A percentile compares a stretch with the other conserved stretches of the same genome.
Evolutionary conservation across 139 green algal genomes (phyloP).

Genomic region (Parachlorella kessleri): DNA sequence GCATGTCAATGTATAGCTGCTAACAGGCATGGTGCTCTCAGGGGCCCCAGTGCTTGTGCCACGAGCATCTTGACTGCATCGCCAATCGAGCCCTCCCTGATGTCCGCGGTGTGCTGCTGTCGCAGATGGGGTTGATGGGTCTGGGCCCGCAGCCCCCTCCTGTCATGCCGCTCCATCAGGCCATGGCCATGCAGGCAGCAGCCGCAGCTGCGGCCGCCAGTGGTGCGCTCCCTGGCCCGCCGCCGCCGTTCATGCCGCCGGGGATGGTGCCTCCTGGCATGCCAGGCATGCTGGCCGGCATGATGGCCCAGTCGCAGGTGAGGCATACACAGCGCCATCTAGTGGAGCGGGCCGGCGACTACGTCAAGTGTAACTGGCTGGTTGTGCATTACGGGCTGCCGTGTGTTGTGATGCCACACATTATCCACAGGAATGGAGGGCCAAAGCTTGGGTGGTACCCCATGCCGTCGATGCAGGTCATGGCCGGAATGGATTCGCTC

Average conservation of each 20-base stretch:
- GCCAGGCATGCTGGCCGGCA: not conserved
- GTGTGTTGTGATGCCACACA: conserved; percentile 1
- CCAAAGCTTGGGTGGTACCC: too few relatives aligned
- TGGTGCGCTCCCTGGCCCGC: conserved; percentile 8
- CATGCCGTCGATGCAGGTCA: not conserved
- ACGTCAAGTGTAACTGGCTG: too few relatives aligned
- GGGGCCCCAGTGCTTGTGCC: too few relatives aligned
- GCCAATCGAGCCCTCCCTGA: too few relatives aligned
- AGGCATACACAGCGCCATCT: too few relatives aligned
- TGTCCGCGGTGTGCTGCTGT: too few relatives aligned
- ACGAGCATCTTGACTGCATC: too few relatives aligned
- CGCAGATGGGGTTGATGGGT: not conserved
- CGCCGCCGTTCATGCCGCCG: conserved; percentile 17
- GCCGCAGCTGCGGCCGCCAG: conserved; percentile 28
- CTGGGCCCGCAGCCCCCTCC: not conserved
- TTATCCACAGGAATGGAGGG: conserved; percentile 4
- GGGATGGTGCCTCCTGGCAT: conserved; percentile 1
- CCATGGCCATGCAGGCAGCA: conserved; percentile 25
- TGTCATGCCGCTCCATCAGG: conserved; percentile 24
- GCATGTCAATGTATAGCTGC: too few relatives aligned
- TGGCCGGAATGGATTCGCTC: conserved; percentile 7
- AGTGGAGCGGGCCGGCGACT: too few relatives aligned
- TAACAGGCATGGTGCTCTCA: too few relatives aligned
- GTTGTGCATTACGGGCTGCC: too few relatives aligned
- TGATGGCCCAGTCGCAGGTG: too few relatives aligned